Conservation (phyloP, 1,284 basidiomycete species). For the Sanguinoderma infundibulare region DNA sequence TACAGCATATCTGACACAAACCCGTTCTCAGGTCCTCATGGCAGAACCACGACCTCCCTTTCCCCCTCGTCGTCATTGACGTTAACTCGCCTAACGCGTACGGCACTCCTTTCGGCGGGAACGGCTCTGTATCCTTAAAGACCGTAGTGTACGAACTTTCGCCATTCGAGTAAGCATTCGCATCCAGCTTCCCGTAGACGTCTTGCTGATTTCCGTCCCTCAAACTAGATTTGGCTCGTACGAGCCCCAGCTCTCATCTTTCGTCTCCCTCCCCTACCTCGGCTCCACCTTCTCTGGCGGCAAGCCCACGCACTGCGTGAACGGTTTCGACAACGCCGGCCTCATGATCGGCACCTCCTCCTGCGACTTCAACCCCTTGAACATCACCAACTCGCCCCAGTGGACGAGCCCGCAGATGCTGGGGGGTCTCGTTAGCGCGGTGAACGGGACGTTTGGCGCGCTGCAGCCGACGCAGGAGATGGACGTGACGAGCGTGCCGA, state of each 20-base stretch:
- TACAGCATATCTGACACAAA: neutral
- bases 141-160: constrained; percentile 9
- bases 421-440: neutral
- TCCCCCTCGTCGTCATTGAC: constrained; percentile 10
- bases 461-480: constrained; percentile 7
- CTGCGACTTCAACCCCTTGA: constrained; percentile 11
- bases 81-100: constrained; percentile 10
- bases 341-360: constrained; percentile 15
- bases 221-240: constrained; percentile 9
- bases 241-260: constrained; percentile 13
- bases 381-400: constrained; percentile 2
- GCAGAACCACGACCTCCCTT: constrained; percentile 4
- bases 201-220: neutral
- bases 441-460: neutral
- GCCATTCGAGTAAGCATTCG: constrained; percentile 10
- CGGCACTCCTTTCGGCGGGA: constrained; percentile 6
- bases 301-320: constrained; percentile 1
- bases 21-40: neutral
- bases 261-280: constrained; percentile 8
- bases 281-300: constrained; percentile 9
- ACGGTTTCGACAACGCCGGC: constrained; percentile 12
- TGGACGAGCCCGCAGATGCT: constrained; percentile 9
- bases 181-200: no score
- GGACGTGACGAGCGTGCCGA: constrained; percentile 11
- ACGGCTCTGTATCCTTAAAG: neutral